A percentile compares a stretch with the other conserved stretches of the same genome.
phyloP scores from a whole-genome alignment of 176 grass and related monocot genomes.

The Oryza glumipatula region DNA sequence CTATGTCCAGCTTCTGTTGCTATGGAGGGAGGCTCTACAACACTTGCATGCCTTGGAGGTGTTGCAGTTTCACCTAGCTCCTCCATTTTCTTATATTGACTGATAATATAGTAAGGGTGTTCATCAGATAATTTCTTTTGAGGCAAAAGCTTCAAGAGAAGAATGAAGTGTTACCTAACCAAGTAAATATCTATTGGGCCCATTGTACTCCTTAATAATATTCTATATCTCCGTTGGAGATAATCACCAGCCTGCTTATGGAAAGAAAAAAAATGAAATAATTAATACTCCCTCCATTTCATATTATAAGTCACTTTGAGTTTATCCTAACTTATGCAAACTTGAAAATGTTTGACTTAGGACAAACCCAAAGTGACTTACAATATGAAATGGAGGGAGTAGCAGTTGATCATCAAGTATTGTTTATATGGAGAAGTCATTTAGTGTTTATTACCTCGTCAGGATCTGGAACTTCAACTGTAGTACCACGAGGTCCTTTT shows the following conservation, averaged over 20 bases:
- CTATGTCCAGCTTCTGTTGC: constrained; percentile 39
- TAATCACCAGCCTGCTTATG: constrained; percentile 68
- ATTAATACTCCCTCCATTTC: not conserved
- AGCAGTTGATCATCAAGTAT: constrained; percentile 3
- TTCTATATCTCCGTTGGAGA: constrained; percentile 82
- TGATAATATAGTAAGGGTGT: constrained; percentile 41
- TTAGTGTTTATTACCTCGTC: constrained; percentile 65
- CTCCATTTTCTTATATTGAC: constrained; percentile 86
- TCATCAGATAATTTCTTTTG: constrained; percentile 27
- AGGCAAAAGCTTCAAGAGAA: constrained; percentile 6
- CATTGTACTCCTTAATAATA: constrained; percentile 89
- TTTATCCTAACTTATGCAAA: too few species aligned
- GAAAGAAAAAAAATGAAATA: constrained; percentile 19
- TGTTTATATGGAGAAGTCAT: constrained; percentile 9
- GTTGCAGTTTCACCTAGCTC: constrained; percentile 53
- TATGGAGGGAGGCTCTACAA: constrained; percentile 18
- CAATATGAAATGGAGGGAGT: not conserved
- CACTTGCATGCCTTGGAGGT: constrained; percentile 38
- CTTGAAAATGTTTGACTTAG: too few species aligned
- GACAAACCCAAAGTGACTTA: too few species aligned
- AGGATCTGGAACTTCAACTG: constrained; percentile 88
- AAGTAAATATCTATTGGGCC: constrained; percentile 93
- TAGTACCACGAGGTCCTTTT: constrained; percentile 93
- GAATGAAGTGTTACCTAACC: constrained; percentile 66
- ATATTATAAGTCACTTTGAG: too few species aligned